Evolutionary conservation across 2,329 filamentous ascomycete species (phyloP).

Genomic region (Pseudofabraea citricarpa): DNA sequence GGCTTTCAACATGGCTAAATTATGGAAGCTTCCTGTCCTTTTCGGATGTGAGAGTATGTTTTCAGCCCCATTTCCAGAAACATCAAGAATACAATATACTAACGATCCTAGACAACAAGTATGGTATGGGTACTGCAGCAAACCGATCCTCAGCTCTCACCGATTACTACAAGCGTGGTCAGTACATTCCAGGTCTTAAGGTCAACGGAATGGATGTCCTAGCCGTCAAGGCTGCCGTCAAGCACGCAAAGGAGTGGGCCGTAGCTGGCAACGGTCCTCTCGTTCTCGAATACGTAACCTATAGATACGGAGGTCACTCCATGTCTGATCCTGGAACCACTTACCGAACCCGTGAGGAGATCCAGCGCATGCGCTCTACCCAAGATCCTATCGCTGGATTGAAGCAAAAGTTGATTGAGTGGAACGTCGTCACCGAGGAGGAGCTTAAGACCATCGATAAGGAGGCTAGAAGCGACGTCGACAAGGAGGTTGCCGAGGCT

Average conservation of each 20-base stretch:
- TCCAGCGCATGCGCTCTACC: constrained; percentile 98
- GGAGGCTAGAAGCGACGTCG: constrained; percentile 79
- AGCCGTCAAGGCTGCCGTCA: constrained; percentile 91
- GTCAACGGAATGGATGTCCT: constrained; percentile 99
- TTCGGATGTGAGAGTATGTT: constrained; percentile 96
- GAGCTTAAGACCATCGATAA: constrained; percentile 97
- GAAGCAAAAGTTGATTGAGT: constrained; percentile 97
- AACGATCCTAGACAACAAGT: constrained; percentile 82
- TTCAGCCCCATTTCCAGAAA: neutral
- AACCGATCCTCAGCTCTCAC: constrained; percentile 91
- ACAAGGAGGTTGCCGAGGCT: constrained; percentile 83
- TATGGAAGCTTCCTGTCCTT: constrained; percentile 93
- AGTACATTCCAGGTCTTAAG: constrained; percentile 99
- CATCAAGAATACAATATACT: constrained; percentile 21
- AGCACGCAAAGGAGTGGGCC: constrained; percentile 89
- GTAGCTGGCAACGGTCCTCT: constrained; percentile 81
- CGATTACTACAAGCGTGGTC: constrained; percentile 99
- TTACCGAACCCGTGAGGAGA: constrained; percentile 98
- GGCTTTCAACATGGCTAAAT: constrained; percentile 99
- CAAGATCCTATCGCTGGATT: constrained; percentile 97
- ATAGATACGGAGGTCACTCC: constrained; percentile 98
- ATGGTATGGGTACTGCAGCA: constrained; percentile 98
- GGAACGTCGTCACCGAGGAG: constrained; percentile 85
- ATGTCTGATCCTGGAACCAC: constrained; percentile 99
- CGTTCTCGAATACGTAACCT: constrained; percentile 98